Percentiles rank a stretch among this genome's conserved stretches.
These are phyloP conservation scores for Aspergillus sp. DNA, from an alignment of 2,329 filamentous ascomycete genomes.

Conservation along the genomic window DNA sequence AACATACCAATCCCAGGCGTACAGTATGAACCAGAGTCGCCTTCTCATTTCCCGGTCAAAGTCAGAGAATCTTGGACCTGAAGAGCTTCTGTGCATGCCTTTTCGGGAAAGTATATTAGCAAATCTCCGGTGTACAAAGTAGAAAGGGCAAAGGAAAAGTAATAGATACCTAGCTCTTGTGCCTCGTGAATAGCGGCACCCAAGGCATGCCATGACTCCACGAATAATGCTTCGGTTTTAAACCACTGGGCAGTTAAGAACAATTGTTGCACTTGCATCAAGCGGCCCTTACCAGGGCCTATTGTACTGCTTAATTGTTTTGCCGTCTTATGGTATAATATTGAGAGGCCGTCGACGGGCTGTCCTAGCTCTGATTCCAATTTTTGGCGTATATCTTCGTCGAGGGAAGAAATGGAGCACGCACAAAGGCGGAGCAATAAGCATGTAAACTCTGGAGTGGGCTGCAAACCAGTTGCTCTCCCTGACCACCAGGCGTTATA, in stretches of 20 bases:
- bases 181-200: conserved; percentile 47
- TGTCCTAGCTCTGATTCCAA: conserved; percentile 48
- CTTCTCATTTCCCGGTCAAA: conserved; percentile 51
- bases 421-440: conserved; percentile 49
- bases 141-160: too few relatives aligned
- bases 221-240: conserved; percentile 49
- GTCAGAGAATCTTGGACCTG: conserved; percentile 38
- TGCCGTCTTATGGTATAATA: conserved; percentile 44
- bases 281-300: conserved; percentile 43
- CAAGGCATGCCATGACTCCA: conserved; percentile 51
- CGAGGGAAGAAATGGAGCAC: conserved; percentile 47
- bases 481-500: conserved; percentile 50
- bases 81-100: conserved; percentile 39
- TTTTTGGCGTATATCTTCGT: conserved; percentile 36
- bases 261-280: conserved; percentile 51
- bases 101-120: background rate
- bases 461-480: conserved; percentile 31
- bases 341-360: conserved; percentile 38
- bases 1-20: conserved; percentile 50
- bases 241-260: conserved; percentile 50
- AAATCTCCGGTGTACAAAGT: background rate
- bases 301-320: conserved; percentile 46
- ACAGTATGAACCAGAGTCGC: conserved; percentile 49
- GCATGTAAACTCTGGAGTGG: conserved; percentile 48
- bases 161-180: conserved; percentile 47